These are phyloP conservation scores for Leptographium lundbergii DNA, from an alignment of 2,329 filamentous ascomycete genomes.

Conservation along the genomic window DNA sequence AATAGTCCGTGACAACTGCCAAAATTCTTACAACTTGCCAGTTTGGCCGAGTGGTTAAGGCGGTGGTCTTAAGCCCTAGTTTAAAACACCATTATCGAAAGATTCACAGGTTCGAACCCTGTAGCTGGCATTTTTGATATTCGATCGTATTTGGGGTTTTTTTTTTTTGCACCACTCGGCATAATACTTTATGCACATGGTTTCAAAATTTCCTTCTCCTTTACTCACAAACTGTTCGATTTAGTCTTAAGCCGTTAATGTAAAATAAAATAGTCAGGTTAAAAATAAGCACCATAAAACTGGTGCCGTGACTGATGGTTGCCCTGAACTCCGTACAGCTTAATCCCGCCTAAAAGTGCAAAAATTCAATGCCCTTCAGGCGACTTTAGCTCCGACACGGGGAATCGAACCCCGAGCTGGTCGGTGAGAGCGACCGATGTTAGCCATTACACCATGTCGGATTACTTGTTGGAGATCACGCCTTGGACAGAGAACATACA, in stretches of 20 bases:
- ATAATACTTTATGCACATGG: not conserved
- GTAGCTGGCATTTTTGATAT: conserved; percentile 9
- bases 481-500: not conserved
- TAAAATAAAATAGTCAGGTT: too few species aligned
- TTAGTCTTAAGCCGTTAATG: too few species aligned
- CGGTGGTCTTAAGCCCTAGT: conserved; percentile 10
- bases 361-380: not conserved
- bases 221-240: too few species aligned
- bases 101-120: conserved; percentile 13
- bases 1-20: not conserved
- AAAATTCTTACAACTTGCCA: conserved; percentile 8
- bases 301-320: too few species aligned
- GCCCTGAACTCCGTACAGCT: too few species aligned
- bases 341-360: not conserved
- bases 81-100: conserved; percentile 12
- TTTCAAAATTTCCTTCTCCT: too few species aligned
- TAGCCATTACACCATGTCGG: conserved; percentile 10
- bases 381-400: conserved; percentile 5
- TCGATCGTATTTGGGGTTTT: not conserved
- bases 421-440: conserved; percentile 10
- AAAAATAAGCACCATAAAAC: too few species aligned
- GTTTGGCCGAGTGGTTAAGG: conserved; percentile 13
- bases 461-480: not conserved
- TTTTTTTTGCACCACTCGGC: not conserved
- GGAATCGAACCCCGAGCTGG: conserved; percentile 10